Conservation (phyloP, 1,284 basidiomycete species). For the Inonotus hispidus region DNA sequence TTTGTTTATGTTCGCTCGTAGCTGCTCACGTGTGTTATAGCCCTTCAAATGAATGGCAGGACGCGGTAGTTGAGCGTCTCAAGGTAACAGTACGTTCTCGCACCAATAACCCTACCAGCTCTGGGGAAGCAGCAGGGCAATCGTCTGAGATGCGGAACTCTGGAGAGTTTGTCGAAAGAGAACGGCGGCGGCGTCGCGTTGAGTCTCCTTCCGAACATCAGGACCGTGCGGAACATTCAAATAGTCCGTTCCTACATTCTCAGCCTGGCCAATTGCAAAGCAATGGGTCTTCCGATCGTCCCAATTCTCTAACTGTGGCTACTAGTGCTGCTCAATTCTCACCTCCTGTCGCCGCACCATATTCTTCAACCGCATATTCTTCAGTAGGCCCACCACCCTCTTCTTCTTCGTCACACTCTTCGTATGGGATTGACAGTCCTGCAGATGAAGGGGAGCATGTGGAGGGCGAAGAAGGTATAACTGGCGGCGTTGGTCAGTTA, state of each 20-base stretch:
- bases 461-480: conserved; percentile 36
- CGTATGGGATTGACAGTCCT: conserved; percentile 6
- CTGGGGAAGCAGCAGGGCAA: background rate
- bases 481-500: conserved; percentile 74
- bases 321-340: conserved; percentile 10
- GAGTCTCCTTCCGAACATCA: background rate
- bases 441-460: conserved; percentile 9
- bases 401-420: background rate
- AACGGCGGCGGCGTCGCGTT: conserved; percentile 12
- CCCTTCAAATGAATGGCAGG: conserved; percentile 79
- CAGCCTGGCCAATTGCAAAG: conserved; percentile 7
- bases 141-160: background rate
- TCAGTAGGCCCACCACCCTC: background rate
- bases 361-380: background rate
- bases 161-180: background rate
- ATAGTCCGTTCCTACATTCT: background rate
- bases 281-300: conserved; percentile 2
- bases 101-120: background rate
- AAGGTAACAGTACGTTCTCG: conserved; percentile 17
- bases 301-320: background rate
- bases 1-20: background rate
- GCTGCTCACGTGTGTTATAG: conserved; percentile 32
- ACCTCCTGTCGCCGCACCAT: conserved; percentile 7
- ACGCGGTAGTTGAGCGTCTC: conserved; percentile 42
- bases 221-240: background rate